These are phyloP conservation scores for Colletotrichum theobromicola DNA, from an alignment of 2,329 filamentous ascomycete genomes.

Conservation along the genomic window DNA sequence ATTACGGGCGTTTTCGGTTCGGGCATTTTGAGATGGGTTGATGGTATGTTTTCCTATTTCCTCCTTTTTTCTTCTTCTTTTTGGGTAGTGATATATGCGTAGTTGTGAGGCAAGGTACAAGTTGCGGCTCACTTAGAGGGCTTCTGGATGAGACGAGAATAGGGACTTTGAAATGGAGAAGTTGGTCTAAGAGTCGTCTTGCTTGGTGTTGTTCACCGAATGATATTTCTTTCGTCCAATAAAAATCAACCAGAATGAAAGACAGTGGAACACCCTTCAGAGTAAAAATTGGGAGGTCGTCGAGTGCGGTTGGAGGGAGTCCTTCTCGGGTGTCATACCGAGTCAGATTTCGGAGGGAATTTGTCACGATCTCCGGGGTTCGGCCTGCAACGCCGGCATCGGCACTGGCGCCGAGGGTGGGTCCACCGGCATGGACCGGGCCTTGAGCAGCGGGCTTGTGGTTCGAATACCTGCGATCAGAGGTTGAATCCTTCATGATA, in stretches of 20 bases:
- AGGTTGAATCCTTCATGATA: not conserved
- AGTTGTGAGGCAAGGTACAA: not conserved
- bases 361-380: not conserved
- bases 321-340: not conserved
- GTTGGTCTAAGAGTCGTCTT: not conserved
- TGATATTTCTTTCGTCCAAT: not conserved
- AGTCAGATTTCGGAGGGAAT: not conserved
- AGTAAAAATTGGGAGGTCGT: not conserved
- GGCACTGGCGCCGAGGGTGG: not conserved
- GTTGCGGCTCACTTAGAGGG: not conserved
- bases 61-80: not conserved
- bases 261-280: not conserved
- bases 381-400: constrained; percentile 3
- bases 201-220: rapidly evolving
- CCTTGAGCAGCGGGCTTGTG: not conserved
- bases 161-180: not conserved
- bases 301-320: not conserved
- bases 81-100: not conserved
- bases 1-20: not conserved
- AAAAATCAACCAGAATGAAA: not conserved
- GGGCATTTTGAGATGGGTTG: not conserved
- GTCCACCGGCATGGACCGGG: not conserved
- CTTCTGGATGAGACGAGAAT: not conserved
- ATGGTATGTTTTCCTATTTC: not conserved
- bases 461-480: rapidly evolving